Conservation (phyloP, 2,329 filamentous ascomycete species). For the Aspergillus latus region DNA sequence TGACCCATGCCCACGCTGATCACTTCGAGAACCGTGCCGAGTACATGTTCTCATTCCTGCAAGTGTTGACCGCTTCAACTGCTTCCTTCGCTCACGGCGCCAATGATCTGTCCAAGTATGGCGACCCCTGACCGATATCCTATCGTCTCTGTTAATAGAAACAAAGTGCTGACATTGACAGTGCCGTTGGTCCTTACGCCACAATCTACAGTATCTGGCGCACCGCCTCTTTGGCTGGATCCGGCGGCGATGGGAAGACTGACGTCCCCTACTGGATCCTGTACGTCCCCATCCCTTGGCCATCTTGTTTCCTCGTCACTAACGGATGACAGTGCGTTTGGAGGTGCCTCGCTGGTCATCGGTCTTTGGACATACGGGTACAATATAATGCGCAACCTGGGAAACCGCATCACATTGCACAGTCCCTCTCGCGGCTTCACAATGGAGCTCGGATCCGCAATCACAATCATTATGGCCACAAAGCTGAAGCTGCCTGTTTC, state of each 20-base stretch:
- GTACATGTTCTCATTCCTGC: constrained; percentile 23
- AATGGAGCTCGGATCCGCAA: constrained; percentile 22
- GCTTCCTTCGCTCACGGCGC: constrained; percentile 22
- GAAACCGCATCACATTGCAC: constrained; percentile 22
- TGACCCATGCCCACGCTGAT: constrained; percentile 16
- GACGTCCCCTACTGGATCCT: constrained; percentile 22
- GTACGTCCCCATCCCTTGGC: constrained; percentile 8
- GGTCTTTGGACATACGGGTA: constrained; percentile 25
- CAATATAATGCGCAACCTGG: constrained; percentile 24
- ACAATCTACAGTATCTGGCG: constrained; percentile 22
- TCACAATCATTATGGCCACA: constrained; percentile 22
- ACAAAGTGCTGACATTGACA: constrained; percentile 2
- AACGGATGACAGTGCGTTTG: constrained; percentile 16
- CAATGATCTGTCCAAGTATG: constrained; percentile 23
- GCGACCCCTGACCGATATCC: neutral
- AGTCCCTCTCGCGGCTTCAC: constrained; percentile 22
- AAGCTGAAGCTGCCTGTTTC: constrained; percentile 22
- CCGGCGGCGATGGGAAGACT: constrained; percentile 7
- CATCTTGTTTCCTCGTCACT: too few species aligned
- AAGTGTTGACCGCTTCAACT: constrained; percentile 20
- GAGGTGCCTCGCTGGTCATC: constrained; percentile 18
- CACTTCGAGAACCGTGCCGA: constrained; percentile 22
- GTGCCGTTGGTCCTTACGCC: constrained; percentile 22
- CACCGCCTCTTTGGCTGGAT: constrained; percentile 2
- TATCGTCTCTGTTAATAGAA: too few species aligned